Percentiles rank a stretch among this genome's conserved stretches.
These are phyloP conservation scores for Gossypium gossypioides DNA, from an alignment of 441 rosid genomes.

Conservation along the genomic window DNA sequence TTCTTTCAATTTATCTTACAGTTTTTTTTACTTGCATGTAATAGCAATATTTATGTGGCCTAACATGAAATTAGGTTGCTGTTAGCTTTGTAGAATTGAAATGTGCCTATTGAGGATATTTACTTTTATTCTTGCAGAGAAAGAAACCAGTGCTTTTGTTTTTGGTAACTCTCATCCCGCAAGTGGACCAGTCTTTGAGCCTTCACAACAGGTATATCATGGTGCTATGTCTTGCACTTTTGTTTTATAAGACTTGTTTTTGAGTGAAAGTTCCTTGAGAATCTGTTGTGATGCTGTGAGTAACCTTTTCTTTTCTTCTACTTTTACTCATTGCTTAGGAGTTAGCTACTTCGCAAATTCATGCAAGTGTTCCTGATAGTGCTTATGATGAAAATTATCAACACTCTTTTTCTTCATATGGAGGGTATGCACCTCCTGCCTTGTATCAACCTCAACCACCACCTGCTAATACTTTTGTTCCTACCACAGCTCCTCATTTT, in stretches of 20 bases:
- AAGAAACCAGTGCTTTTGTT: slow-evolving; percentile 35
- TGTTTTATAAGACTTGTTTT: slow-evolving; percentile 1
- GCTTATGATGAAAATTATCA: slow-evolving; percentile 57
- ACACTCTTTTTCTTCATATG: slow-evolving; percentile 40
- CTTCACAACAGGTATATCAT: slow-evolving; percentile 55
- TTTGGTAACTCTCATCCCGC: slow-evolving; percentile 35
- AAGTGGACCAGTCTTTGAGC: slow-evolving; percentile 22
- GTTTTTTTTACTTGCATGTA: neutral
- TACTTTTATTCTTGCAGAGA: slow-evolving; percentile 35
- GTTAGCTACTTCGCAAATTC: slow-evolving; percentile 26
- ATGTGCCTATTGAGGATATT: slow-evolving; percentile 11
- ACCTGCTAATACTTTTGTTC: slow-evolving; percentile 44
- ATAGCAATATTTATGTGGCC: neutral
- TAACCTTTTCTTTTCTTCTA: neutral
- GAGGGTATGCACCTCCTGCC: slow-evolving; percentile 41
- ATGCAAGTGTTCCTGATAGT: slow-evolving; percentile 37
- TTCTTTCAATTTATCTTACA: neutral
- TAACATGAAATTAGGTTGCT: neutral
- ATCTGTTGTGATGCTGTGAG: slow-evolving; percentile 12
- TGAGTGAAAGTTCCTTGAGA: slow-evolving; percentile 12
- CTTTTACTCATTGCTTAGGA: slow-evolving; percentile 31
- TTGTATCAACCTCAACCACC: slow-evolving; percentile 45
- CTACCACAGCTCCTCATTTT: slow-evolving; percentile 43
- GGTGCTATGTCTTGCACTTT: slow-evolving; percentile 23
- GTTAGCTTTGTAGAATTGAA: neutral